These are phyloP conservation scores for Xanthoparmelia taractica DNA, from an alignment of 495 filamentous ascomycete genomes.

Conservation along the genomic window DNA sequence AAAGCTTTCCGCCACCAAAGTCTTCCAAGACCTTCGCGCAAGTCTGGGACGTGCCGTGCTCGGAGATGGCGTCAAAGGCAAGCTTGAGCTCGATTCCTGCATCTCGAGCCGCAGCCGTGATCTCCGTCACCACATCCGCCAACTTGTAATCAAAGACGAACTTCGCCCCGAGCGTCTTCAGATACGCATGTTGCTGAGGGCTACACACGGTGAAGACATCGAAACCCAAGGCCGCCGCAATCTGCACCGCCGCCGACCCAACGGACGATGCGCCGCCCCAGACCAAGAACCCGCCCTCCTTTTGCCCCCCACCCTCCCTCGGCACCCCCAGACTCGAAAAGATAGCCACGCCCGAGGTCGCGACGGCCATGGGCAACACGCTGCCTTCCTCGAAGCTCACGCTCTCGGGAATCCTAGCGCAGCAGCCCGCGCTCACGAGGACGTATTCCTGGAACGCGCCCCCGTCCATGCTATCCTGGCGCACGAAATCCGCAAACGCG, in stretches of 20 bases:
- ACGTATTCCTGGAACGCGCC: slow-evolving; percentile 31
- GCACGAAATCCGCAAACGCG: slow-evolving; percentile 18
- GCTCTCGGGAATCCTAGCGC: slow-evolving; percentile 33
- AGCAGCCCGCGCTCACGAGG: slow-evolving; percentile 25
- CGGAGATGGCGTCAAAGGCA: slow-evolving; percentile 11
- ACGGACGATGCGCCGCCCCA: slow-evolving; percentile 35
- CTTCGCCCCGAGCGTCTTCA: slow-evolving; percentile 29
- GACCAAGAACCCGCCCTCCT: slow-evolving; percentile 29
- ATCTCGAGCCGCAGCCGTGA: slow-evolving; percentile 27
- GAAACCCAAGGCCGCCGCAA: slow-evolving; percentile 30
- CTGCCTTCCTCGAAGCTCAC: slow-evolving; percentile 36
- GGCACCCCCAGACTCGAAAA: too few species aligned
- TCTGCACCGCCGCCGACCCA: slow-evolving; percentile 32
- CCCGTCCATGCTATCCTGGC: neutral
- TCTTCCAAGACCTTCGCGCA: neutral
- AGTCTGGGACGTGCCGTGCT: neutral
- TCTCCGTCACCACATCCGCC: slow-evolving; percentile 26
- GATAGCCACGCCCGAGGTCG: slow-evolving; percentile 4
- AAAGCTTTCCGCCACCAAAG: neutral
- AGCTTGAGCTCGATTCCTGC: slow-evolving; percentile 3
- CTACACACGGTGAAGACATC: slow-evolving; percentile 30
- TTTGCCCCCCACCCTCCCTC: slow-evolving; percentile 6
- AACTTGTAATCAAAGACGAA: slow-evolving; percentile 31
- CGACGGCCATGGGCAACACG: slow-evolving; percentile 34
- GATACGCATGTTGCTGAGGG: slow-evolving; percentile 31